Evolutionary conservation across 75 land plant genomes (phyloP).

Genomic region (Cunninghamia lanceolata): DNA sequence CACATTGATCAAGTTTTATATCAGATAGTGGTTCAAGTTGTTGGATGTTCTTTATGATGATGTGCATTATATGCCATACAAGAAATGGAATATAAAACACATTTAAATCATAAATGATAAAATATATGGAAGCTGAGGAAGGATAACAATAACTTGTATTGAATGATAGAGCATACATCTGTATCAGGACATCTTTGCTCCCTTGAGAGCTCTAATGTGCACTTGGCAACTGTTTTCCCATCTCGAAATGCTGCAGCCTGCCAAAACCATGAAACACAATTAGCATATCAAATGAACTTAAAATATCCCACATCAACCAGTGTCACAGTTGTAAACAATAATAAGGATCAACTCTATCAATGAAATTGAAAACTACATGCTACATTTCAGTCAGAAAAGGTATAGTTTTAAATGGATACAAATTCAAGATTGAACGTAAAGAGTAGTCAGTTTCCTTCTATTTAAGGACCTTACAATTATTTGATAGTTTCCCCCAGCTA

Average conservation of each 20-base stretch:
- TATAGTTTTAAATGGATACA: background rate
- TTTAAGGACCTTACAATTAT: background rate
- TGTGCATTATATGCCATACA: too few relatives aligned
- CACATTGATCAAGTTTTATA: too few relatives aligned
- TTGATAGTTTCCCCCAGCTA: background rate
- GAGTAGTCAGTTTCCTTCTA: background rate
- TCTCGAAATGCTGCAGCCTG: slow-evolving; percentile 33
- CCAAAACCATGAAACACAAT: background rate
- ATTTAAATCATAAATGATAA: too few relatives aligned
- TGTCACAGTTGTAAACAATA: background rate
- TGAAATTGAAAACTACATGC: background rate
- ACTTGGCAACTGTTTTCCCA: slow-evolving; percentile 27
- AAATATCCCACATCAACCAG: background rate
- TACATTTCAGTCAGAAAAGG: background rate
- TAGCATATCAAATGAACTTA: background rate
- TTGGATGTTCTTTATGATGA: too few relatives aligned
- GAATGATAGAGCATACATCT: slow-evolving; percentile 20
- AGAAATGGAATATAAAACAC: too few relatives aligned
- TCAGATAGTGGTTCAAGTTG: too few relatives aligned
- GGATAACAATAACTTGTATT: background rate
- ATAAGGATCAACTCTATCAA: background rate
- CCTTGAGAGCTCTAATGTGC: slow-evolving; percentile 29
- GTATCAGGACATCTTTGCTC: slow-evolving; percentile 42
- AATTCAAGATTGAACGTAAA: background rate
- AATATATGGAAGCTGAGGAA: background rate